A percentile compares a stretch with the other conserved stretches of the same genome.
Conservation (phyloP, 1,284 basidiomycete genomes). For the Fomitopsis pinicola region DNA sequence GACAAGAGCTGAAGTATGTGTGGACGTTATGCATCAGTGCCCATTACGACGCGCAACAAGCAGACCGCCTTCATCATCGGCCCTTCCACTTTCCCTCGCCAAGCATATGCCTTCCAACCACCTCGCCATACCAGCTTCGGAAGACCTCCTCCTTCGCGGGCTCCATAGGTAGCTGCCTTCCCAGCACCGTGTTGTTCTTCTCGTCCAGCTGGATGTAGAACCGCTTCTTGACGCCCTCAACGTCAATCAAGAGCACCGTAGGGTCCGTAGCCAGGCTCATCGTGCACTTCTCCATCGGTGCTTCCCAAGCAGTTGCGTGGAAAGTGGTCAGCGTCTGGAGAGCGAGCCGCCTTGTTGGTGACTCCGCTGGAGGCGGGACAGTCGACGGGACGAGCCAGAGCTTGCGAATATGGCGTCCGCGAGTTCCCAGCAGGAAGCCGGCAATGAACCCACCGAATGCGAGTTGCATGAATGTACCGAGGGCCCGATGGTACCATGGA, state of each 20-base stretch:
- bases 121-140: constrained; percentile 5
- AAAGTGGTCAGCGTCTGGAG: constrained; percentile 17
- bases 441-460: constrained; percentile 30
- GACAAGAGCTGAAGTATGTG: no score
- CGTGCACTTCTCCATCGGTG: constrained; percentile 29
- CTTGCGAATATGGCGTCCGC: constrained; percentile 32
- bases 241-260: background rate
- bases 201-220: background rate
- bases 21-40: background rate
- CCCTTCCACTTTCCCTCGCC: constrained; percentile 3
- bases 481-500: constrained; percentile 34
- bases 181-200: constrained; percentile 1
- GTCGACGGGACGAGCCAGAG: constrained; percentile 30
- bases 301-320: constrained; percentile 28
- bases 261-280: constrained; percentile 31
- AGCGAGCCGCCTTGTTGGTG: background rate
- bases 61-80: background rate
- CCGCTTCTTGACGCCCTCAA: background rate
- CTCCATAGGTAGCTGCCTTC: constrained; percentile 1
- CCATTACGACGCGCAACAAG: background rate
- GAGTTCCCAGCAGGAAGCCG: constrained; percentile 28
- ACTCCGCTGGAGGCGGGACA: background rate
- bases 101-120: constrained; percentile 1
- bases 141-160: constrained; percentile 1
- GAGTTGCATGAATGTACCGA: constrained; percentile 28